A percentile compares a stretch with the other conserved stretches of the same genome.
These are phyloP conservation scores for Cordyceps cicadae DNA, from an alignment of 2,329 filamentous ascomycete genomes.

Conservation along the genomic window DNA sequence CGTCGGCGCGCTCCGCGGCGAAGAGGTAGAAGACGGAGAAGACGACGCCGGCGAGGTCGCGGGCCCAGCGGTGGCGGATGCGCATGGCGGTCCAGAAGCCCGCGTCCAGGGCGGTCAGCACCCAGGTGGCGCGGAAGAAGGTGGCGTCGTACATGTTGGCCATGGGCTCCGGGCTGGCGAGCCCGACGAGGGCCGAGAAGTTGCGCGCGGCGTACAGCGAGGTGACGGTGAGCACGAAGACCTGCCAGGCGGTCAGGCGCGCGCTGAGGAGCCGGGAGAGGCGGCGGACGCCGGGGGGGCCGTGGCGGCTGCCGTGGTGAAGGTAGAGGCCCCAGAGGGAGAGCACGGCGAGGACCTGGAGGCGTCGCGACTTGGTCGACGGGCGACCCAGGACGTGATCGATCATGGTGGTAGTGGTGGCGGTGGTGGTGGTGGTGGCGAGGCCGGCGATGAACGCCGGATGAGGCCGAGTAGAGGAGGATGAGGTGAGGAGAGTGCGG, in stretches of 20 bases:
- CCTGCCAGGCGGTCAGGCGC: slow-evolving; percentile 81
- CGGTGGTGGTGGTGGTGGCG: neutral
- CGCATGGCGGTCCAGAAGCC: slow-evolving; percentile 99
- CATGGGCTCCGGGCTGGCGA: slow-evolving; percentile 88
- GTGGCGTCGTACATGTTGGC: slow-evolving; percentile 87
- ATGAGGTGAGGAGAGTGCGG: neutral
- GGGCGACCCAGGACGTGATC: slow-evolving; percentile 90
- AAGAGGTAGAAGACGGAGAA: slow-evolving; percentile 89
- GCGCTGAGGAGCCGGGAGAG: slow-evolving; percentile 64
- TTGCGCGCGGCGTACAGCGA: slow-evolving; percentile 89
- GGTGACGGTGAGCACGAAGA: slow-evolving; percentile 75
- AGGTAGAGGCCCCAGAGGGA: slow-evolving; percentile 87
- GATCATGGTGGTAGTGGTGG: slow-evolving; percentile 39
- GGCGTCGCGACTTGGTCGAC: slow-evolving; percentile 81
- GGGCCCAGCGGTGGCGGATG: slow-evolving; percentile 67
- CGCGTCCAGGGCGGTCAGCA: slow-evolving; percentile 87
- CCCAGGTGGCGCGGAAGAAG: slow-evolving; percentile 95
- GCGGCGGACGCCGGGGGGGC: slow-evolving; percentile 65
- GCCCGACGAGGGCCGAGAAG: slow-evolving; percentile 82
- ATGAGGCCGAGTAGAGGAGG: neutral
- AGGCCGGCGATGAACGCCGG: neutral
- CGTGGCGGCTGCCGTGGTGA: slow-evolving; percentile 72
- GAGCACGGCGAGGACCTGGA: slow-evolving; percentile 85
- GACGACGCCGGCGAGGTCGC: slow-evolving; percentile 72
- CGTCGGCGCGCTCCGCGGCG: slow-evolving; percentile 87